phyloP scores from a whole-genome alignment of 2,329 filamentous ascomycete species.

The Lachnum nothofagi region DNA sequence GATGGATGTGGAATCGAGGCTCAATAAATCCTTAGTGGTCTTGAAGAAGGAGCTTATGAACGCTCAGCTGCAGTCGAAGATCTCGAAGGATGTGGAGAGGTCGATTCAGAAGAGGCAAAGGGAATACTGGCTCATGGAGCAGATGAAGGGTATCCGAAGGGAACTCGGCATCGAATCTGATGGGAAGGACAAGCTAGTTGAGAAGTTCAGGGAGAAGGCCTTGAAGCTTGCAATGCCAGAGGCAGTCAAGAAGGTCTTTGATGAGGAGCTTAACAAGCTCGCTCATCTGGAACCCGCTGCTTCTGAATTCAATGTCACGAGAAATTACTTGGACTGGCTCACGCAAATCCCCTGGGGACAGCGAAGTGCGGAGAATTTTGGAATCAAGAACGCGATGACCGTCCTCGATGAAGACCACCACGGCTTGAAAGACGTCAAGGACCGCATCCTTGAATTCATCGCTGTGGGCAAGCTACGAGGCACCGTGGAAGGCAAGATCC shows the following conservation, averaged over 20 bases:
- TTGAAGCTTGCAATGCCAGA: constrained; percentile 94
- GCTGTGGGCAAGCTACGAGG: constrained; percentile 95
- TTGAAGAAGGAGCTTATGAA: constrained; percentile 99
- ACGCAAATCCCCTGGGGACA: constrained; percentile 98
- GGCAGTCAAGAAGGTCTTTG: constrained; percentile 92
- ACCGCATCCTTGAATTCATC: constrained; percentile 96
- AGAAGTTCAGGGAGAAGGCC: constrained; percentile 95
- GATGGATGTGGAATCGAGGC: constrained; percentile 83
- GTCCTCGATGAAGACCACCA: constrained; percentile 97
- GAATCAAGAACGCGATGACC: constrained; percentile 80
- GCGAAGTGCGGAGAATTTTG: constrained; percentile 93
- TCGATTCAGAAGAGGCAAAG: constrained; percentile 97
- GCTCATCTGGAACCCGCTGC: constrained; percentile 91
- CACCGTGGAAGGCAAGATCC: constrained; percentile 95
- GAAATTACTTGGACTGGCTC: constrained; percentile 97
- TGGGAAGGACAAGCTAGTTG: constrained; percentile 95
- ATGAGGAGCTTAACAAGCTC: constrained; percentile 96
- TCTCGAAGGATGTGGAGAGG: constrained; percentile 93
- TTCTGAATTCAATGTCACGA: constrained; percentile 96
- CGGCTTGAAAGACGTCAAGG: constrained; percentile 95
- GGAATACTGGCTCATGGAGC: constrained; percentile 98
- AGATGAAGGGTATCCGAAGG: constrained; percentile 96
- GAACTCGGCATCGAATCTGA: constrained; percentile 96
- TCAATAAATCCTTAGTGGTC: constrained; percentile 86
- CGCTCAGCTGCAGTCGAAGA: constrained; percentile 92